These are phyloP conservation scores for Schwanniomyces yamadae DNA, from an alignment of 805 yeast genomes.

Conservation along the genomic window DNA sequence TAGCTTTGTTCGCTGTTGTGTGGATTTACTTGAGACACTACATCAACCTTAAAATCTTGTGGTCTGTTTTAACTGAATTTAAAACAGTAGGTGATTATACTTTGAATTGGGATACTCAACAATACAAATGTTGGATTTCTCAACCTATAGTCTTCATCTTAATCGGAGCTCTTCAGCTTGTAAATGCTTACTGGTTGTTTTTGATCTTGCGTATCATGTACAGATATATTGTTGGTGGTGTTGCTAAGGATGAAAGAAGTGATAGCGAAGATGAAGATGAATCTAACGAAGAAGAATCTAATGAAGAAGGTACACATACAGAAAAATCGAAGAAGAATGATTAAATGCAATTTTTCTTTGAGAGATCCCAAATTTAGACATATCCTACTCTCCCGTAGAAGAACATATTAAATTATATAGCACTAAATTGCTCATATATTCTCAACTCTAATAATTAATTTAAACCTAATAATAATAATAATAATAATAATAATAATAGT, in stretches of 20 bases:
- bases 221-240: slow-evolving; percentile 61
- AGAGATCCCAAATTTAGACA: not conserved
- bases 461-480: not conserved
- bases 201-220: slow-evolving; percentile 75
- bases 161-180: slow-evolving; percentile 76
- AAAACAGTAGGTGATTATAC: slow-evolving; percentile 78
- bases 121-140: slow-evolving; percentile 95
- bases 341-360: not conserved
- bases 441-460: not conserved
- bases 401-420: not conserved
- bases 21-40: slow-evolving; percentile 94
- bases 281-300: slow-evolving; percentile 11
- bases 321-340: slow-evolving; percentile 16
- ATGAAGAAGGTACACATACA: too few species aligned
- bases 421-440: not conserved
- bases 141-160: slow-evolving; percentile 84
- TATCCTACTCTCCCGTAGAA: too few species aligned
- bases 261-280: slow-evolving; percentile 69
- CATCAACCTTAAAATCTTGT: slow-evolving; percentile 73
- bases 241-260: slow-evolving; percentile 77
- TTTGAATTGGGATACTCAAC: slow-evolving; percentile 84
- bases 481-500: not conserved
- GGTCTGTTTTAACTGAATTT: slow-evolving; percentile 85
- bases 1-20: slow-evolving; percentile 59
- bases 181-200: slow-evolving; percentile 85